These are phyloP conservation scores for Fusarium multiceps DNA, from an alignment of 2,329 filamentous ascomycete genomes.

Conservation along the genomic window DNA sequence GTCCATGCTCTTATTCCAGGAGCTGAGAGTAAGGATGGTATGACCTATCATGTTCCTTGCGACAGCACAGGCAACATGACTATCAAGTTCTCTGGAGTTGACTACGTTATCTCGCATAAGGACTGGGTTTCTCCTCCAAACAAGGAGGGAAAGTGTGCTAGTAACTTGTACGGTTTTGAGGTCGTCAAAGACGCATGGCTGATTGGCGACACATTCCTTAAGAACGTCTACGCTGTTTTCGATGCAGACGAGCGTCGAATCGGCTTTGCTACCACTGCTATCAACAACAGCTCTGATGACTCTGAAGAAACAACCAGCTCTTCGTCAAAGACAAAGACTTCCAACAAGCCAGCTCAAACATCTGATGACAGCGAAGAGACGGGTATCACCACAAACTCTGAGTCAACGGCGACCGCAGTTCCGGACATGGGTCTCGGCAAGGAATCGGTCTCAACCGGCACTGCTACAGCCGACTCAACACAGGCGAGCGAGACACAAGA, in stretches of 20 bases:
- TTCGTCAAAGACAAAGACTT: slow-evolving; percentile 20
- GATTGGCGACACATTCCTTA: slow-evolving; percentile 86
- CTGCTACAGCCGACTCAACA: slow-evolving; percentile 34
- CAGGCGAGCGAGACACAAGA: slow-evolving; percentile 39
- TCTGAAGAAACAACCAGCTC: slow-evolving; percentile 15
- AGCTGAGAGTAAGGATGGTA: slow-evolving; percentile 65
- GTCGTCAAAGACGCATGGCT: slow-evolving; percentile 78
- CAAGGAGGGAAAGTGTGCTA: slow-evolving; percentile 66
- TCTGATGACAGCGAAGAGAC: slow-evolving; percentile 28
- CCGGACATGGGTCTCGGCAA: slow-evolving; percentile 42
- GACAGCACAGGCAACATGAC: slow-evolving; percentile 69
- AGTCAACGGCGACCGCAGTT: slow-evolving; percentile 23
- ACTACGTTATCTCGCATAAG: slow-evolving; percentile 72
- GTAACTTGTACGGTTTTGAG: slow-evolving; percentile 79
- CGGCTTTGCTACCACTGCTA: slow-evolving; percentile 50
- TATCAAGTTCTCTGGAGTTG: slow-evolving; percentile 74
- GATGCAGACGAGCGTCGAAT: slow-evolving; percentile 76
- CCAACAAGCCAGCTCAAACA: slow-evolving; percentile 28
- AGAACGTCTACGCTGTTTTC: slow-evolving; percentile 90
- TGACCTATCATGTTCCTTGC: slow-evolving; percentile 80
- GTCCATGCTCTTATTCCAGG: slow-evolving; percentile 76
- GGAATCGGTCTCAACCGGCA: slow-evolving; percentile 40
- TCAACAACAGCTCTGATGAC: slow-evolving; percentile 20
- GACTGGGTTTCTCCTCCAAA: slow-evolving; percentile 74
- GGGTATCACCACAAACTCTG: slow-evolving; percentile 23